A percentile compares a stretch with the other conserved stretches of the same genome.
phyloP scores from a whole-genome alignment of 192 early-diverging fungal species.

The Phycomyces blakesleeanus region DNA sequence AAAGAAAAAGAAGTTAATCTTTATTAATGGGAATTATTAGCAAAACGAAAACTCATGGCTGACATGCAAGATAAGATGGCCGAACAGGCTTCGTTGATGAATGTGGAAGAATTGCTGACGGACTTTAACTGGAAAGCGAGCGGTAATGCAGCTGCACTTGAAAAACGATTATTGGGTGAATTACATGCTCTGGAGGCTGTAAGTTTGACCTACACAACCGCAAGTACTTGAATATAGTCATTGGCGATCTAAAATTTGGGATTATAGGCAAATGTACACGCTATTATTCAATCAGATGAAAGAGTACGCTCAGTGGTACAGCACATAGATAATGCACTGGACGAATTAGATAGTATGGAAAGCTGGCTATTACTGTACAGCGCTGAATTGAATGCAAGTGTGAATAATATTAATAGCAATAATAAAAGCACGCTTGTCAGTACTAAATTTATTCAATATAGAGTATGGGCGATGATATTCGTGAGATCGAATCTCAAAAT shows the following conservation, averaged over 20 bases:
- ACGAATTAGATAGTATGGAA: slow-evolving; percentile 83
- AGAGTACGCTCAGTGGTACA: slow-evolving; percentile 73
- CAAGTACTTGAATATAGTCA: slow-evolving; percentile 1
- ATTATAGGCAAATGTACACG: slow-evolving; percentile 83
- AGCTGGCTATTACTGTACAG: slow-evolving; percentile 84
- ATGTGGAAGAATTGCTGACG: slow-evolving; percentile 70
- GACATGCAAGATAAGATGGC: slow-evolving; percentile 35
- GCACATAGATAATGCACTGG: slow-evolving; percentile 80
- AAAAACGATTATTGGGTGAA: slow-evolving; percentile 79
- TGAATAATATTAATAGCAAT: too few relatives aligned
- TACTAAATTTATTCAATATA: slow-evolving; percentile 24
- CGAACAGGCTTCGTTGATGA: slow-evolving; percentile 68
- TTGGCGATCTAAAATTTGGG: not conserved
- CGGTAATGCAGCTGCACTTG: slow-evolving; percentile 84
- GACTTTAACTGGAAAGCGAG: slow-evolving; percentile 90
- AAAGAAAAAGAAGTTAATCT: too few relatives aligned
- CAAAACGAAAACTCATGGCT: slow-evolving; percentile 16
- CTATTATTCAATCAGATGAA: slow-evolving; percentile 89
- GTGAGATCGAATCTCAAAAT: slow-evolving; percentile 91
- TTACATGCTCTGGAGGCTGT: slow-evolving; percentile 81
- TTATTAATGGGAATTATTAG: slow-evolving; percentile 7
- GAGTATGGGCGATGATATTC: slow-evolving; percentile 92
- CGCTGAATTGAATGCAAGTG: slow-evolving; percentile 74
- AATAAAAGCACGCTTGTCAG: not conserved
- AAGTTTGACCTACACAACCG: slow-evolving; percentile 12